Evolutionary conservation across 2,329 filamentous ascomycete genomes (phyloP).

Genomic region (Sclerotinia borealis): DNA sequence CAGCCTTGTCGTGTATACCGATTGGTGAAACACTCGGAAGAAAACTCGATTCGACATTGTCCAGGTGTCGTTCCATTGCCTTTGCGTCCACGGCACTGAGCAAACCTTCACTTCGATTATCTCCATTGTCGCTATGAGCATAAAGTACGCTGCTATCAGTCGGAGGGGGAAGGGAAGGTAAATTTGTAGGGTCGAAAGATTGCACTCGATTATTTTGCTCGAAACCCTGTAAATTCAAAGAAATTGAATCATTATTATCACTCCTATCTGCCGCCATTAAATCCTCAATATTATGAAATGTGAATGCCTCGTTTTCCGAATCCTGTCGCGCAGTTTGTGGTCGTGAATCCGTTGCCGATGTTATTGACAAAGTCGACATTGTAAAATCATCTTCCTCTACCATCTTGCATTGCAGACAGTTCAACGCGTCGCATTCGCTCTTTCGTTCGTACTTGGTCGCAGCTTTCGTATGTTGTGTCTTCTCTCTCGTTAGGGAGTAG

Average conservation of each 20-base stretch:
- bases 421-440: conserved; percentile 27
- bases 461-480: conserved; percentile 4
- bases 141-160: conserved; percentile 28
- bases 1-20: conserved; percentile 37
- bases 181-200: conserved; percentile 22
- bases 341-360: conserved; percentile 17
- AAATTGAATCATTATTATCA: conserved; percentile 25
- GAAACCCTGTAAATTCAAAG: conserved; percentile 17
- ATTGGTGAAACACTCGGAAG: conserved; percentile 53
- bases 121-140: conserved; percentile 24
- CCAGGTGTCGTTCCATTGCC: conserved; percentile 41
- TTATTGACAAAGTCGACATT: conserved; percentile 9
- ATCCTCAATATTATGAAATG: conserved; percentile 27
- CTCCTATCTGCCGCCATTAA: conserved; percentile 25
- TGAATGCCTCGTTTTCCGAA: conserved; percentile 27
- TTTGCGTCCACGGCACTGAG: conserved; percentile 29
- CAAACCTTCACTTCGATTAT: conserved; percentile 21
- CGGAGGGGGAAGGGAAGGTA: conserved; percentile 26
- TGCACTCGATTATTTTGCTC: conserved; percentile 20
- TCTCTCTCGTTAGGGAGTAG: conserved; percentile 6
- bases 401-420: conserved; percentile 21
- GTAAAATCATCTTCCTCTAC: conserved; percentile 26
- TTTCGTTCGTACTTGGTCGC: background rate
- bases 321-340: conserved; percentile 28
- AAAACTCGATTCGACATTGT: conserved; percentile 63